phyloP scores from a whole-genome alignment of 768 basidiomycete genomes.

The Tulasnella sp. region DNA sequence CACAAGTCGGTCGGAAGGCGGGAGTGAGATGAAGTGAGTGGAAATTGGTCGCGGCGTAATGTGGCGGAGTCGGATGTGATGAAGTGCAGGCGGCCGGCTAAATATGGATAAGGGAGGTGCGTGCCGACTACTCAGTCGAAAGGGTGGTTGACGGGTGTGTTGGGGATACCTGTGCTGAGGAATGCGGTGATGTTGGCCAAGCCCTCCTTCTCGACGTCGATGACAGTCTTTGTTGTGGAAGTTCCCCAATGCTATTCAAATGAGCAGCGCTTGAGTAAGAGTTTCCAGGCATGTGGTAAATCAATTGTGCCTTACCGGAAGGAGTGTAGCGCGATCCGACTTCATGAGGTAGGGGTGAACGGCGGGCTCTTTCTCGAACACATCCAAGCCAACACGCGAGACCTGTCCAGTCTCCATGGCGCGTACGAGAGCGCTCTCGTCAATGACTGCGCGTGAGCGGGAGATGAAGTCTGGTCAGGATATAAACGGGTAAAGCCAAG shows the following conservation, averaged over 20 bases:
- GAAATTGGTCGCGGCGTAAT: too few species aligned
- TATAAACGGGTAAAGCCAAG: not conserved
- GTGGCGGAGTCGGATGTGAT: too few species aligned
- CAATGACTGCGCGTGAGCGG: slow-evolving; percentile 21
- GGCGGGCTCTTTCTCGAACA: slow-evolving; percentile 29
- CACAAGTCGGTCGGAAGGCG: too few species aligned
- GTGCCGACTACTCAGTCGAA: not conserved
- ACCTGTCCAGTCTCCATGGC: slow-evolving; percentile 29
- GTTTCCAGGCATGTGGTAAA: not conserved
- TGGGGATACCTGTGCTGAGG: slow-evolving; percentile 23
- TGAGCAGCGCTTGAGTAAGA: not conserved
- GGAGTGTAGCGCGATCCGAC: slow-evolving; percentile 20
- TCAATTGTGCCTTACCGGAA: slow-evolving; percentile 12
- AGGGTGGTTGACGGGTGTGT: slow-evolving; percentile 22
- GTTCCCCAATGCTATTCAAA: slow-evolving; percentile 14
- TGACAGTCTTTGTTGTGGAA: slow-evolving; percentile 20
- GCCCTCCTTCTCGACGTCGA: slow-evolving; percentile 22
- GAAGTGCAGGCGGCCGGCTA: too few species aligned
- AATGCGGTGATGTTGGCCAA: slow-evolving; percentile 23
- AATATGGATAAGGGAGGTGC: too few species aligned
- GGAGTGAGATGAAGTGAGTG: too few species aligned
- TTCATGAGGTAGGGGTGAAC: slow-evolving; percentile 25
- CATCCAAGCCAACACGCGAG: slow-evolving; percentile 28
- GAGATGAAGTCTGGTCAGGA: not conserved
- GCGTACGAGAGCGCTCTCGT: slow-evolving; percentile 27